These are phyloP conservation scores for Chrysoporthe cubensis DNA, from an alignment of 2,329 filamentous ascomycete genomes.

Conservation along the genomic window DNA sequence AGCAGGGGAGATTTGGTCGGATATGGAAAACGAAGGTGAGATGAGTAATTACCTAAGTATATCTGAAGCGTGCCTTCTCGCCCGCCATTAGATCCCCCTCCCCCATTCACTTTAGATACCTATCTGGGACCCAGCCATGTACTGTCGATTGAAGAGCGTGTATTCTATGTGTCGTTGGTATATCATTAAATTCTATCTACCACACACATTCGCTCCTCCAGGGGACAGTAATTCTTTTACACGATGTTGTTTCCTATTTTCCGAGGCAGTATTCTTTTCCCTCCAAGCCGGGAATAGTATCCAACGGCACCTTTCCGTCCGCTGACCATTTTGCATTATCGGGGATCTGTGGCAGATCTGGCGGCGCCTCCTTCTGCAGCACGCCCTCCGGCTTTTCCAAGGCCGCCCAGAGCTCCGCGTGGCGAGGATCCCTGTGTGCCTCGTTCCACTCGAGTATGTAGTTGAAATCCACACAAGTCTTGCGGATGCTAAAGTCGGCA, in stretches of 20 bases:
- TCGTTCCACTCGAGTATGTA: constrained; percentile 17
- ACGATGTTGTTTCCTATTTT: neutral
- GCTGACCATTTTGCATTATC: neutral
- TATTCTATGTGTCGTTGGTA: neutral
- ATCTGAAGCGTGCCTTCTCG: too few relatives aligned
- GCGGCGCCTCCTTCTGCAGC: constrained; percentile 5
- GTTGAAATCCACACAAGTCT: constrained; percentile 19
- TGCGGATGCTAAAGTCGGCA: constrained; percentile 20
- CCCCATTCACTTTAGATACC: too few relatives aligned
- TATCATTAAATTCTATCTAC: neutral
- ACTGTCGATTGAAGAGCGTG: neutral
- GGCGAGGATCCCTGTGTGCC: constrained; percentile 1
- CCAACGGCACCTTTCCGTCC: neutral
- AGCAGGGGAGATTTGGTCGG: too few relatives aligned
- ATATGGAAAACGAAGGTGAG: too few relatives aligned
- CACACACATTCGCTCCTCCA: neutral
- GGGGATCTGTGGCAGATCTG: neutral
- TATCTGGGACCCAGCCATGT: neutral
- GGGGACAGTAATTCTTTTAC: neutral
- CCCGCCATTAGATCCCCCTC: too few relatives aligned
- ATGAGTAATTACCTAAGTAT: too few relatives aligned
- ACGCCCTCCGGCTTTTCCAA: constrained; percentile 1
- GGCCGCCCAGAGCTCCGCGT: neutral
- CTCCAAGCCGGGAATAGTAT: constrained; percentile 3
- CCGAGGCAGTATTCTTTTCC: constrained; percentile 9